Evolutionary conservation across 805 yeast genomes (phyloP).

Genomic region (Candida nanaspora): DNA sequence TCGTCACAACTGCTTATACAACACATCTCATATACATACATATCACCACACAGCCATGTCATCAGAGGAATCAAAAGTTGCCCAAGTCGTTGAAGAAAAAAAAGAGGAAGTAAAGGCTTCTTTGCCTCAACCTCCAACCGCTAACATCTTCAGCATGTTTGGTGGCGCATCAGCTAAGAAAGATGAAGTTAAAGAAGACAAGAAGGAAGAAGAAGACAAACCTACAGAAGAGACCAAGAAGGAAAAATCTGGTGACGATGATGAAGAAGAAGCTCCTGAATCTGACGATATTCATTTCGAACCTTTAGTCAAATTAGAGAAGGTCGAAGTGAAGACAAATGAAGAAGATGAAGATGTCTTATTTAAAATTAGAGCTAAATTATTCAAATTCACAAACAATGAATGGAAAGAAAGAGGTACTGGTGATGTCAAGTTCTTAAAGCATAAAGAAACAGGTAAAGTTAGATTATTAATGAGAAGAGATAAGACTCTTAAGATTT

Average conservation of each 20-base stretch:
- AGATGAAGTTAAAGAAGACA: slow-evolving; percentile 33
- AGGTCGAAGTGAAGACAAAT: slow-evolving; percentile 93
- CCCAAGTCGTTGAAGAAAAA: slow-evolving; percentile 6
- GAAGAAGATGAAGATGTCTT: slow-evolving; percentile 84
- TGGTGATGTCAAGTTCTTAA: slow-evolving; percentile 92
- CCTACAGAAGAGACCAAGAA: slow-evolving; percentile 28
- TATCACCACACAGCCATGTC: slow-evolving; percentile 4
- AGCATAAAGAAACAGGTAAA: slow-evolving; percentile 77
- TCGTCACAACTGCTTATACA: no score
- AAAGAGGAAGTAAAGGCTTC: slow-evolving; percentile 9
- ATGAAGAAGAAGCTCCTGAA: slow-evolving; percentile 57
- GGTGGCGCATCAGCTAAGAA: slow-evolving; percentile 80
- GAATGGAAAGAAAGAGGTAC: slow-evolving; percentile 99
- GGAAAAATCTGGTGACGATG: slow-evolving; percentile 26
- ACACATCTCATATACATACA: no score
- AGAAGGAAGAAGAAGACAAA: slow-evolving; percentile 31
- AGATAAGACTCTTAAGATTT: slow-evolving; percentile 95
- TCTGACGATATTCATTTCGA: slow-evolving; percentile 89
- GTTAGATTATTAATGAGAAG: slow-evolving; percentile 96
- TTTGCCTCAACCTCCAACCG: slow-evolving; percentile 57
- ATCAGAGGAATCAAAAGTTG: slow-evolving; percentile 6
- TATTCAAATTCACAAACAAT: slow-evolving; percentile 82
- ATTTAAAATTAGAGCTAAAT: slow-evolving; percentile 87
- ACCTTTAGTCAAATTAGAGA: slow-evolving; percentile 90
- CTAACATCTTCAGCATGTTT: slow-evolving; percentile 90